A percentile compares a stretch with the other conserved stretches of the same genome.
phyloP scores from a whole-genome alignment of 2,329 filamentous ascomycete species.

The Colletotrichum ledebouriae region DNA sequence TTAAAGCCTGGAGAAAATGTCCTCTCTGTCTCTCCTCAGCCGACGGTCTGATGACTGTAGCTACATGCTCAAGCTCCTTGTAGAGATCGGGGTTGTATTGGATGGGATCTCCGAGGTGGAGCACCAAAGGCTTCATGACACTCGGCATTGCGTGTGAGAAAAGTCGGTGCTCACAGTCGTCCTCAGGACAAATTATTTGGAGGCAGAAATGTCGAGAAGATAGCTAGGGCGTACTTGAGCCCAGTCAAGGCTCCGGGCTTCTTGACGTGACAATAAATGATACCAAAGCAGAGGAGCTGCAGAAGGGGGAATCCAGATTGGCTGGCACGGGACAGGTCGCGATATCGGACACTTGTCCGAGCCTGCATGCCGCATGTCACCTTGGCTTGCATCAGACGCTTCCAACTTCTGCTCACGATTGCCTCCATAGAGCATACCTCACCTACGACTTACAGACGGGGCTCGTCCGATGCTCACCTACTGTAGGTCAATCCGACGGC shows the following conservation, averaged over 20 bases:
- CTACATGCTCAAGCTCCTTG: conserved; percentile 47
- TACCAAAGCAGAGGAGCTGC: not conserved
- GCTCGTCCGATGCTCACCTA: no score
- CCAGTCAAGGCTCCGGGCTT: not conserved
- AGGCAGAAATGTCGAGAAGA: no score
- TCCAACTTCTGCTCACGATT: not conserved
- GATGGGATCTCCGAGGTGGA: conserved; percentile 51
- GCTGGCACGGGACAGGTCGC: not conserved
- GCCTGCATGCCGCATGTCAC: not conserved
- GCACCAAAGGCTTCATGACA: conserved; percentile 46
- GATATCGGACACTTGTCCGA: conserved; percentile 25
- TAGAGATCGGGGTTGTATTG: conserved; percentile 50
- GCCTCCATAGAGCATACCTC: no score
- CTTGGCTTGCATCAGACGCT: conserved; percentile 5
- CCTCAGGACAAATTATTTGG: no score
- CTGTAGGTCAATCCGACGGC: no score
- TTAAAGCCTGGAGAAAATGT: conserved; percentile 54
- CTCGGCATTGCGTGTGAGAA: not conserved
- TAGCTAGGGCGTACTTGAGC: not conserved
- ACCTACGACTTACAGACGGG: no score
- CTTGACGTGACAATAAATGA: not conserved
- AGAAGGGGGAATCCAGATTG: not conserved
- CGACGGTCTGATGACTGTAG: conserved; percentile 53
- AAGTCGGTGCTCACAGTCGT: no score
- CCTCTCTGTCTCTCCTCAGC: conserved; percentile 54